Evolutionary conservation across 1,284 basidiomycete species (phyloP).

Genomic region (Irpex sp.): DNA sequence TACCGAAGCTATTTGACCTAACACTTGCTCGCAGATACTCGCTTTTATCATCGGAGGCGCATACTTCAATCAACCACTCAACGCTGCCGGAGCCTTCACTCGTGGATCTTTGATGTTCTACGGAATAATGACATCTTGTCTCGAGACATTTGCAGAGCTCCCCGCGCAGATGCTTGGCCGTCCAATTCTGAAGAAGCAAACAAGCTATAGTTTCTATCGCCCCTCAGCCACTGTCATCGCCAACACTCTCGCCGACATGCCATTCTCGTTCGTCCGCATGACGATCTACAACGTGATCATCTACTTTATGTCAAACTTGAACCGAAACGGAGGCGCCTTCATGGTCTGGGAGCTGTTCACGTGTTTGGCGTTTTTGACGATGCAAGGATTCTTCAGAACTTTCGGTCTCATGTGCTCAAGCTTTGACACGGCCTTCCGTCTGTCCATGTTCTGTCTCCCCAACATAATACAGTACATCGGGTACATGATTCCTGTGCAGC

Average conservation of each 20-base stretch:
- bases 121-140: slow-evolving; percentile 68
- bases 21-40: slow-evolving; percentile 32
- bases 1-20: background rate
- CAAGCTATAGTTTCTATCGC: slow-evolving; percentile 79
- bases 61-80: slow-evolving; percentile 70
- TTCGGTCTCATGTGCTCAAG: slow-evolving; percentile 63
- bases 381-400: slow-evolving; percentile 76
- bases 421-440: slow-evolving; percentile 62
- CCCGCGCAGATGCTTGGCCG: slow-evolving; percentile 74
- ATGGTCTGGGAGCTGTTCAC: slow-evolving; percentile 71
- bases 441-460: slow-evolving; percentile 59
- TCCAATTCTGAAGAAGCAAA: slow-evolving; percentile 70
- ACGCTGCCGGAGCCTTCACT: slow-evolving; percentile 82
- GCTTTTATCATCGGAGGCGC: slow-evolving; percentile 80
- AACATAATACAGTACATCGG: slow-evolving; percentile 68
- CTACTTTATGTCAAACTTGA: slow-evolving; percentile 73
- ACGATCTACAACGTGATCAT: slow-evolving; percentile 68
- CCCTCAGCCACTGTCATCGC: slow-evolving; percentile 72
- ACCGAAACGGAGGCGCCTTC: slow-evolving; percentile 60
- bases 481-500: slow-evolving; percentile 68
- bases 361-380: slow-evolving; percentile 55
- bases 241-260: slow-evolving; percentile 75
- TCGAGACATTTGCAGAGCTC: slow-evolving; percentile 78
- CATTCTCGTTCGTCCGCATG: slow-evolving; percentile 64
- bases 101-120: slow-evolving; percentile 82